A percentile compares a stretch with the other conserved stretches of the same genome.
These are phyloP conservation scores for Entoloma clypeatum DNA, from an alignment of 1,284 basidiomycete genomes.

Conservation along the genomic window DNA sequence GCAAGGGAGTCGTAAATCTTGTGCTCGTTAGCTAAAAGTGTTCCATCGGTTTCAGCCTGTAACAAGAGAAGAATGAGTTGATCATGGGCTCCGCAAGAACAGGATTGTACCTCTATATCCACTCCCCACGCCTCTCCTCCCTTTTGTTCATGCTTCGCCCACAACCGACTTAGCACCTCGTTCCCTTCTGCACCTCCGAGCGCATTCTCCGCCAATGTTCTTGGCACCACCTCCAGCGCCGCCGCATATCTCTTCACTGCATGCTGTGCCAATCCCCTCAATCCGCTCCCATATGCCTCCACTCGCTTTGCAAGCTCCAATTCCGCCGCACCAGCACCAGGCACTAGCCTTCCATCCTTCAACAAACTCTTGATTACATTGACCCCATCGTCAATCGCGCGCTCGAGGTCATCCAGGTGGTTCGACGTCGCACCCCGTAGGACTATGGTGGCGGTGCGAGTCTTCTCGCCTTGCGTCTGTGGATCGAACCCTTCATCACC, in stretches of 20 bases:
- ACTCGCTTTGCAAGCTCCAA: constrained; percentile 86
- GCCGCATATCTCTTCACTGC: constrained; percentile 89
- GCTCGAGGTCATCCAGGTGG: constrained; percentile 91
- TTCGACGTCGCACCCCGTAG: constrained; percentile 96
- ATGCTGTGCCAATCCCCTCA: constrained; percentile 93
- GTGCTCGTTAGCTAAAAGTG: constrained; percentile 56
- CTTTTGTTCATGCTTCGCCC: constrained; percentile 82
- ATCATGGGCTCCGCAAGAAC: constrained; percentile 8
- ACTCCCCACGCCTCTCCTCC: constrained; percentile 81
- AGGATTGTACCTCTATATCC: constrained; percentile 76
- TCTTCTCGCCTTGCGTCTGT: constrained; percentile 56
- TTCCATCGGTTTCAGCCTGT: constrained; percentile 75
- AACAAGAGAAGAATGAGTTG: constrained; percentile 1
- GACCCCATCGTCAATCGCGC: constrained; percentile 96
- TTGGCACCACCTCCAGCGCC: constrained; percentile 90
- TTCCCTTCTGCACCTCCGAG: constrained; percentile 88
- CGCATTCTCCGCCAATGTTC: constrained; percentile 95
- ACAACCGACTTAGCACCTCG: constrained; percentile 84
- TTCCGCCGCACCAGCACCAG: constrained; percentile 94
- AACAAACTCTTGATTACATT: constrained; percentile 94
- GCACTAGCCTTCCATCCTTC: constrained; percentile 87
- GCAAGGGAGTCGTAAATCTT: constrained; percentile 82
- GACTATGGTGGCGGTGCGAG: constrained; percentile 90
- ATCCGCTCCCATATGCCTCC: constrained; percentile 82
- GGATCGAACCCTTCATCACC: constrained; percentile 59